These are phyloP conservation scores for Annulohypoxylon nitens DNA, from an alignment of 495 filamentous ascomycete species.

Conservation along the genomic window DNA sequence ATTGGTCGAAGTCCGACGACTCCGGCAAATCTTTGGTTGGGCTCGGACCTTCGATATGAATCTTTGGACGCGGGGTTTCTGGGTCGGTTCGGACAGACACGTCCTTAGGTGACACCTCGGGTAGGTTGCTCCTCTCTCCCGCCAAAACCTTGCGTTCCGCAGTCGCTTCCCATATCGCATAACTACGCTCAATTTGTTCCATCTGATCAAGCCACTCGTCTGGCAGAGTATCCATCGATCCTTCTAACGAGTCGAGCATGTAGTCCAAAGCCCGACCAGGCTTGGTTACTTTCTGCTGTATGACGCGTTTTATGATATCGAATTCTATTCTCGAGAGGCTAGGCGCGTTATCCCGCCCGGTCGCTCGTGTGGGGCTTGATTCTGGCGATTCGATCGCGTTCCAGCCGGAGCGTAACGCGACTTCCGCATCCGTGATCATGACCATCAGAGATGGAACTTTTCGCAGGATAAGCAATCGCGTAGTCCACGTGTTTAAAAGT, in stretches of 20 bases:
- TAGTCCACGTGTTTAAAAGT: conserved; percentile 79
- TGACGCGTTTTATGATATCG: conserved; percentile 69
- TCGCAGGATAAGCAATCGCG: conserved; percentile 78
- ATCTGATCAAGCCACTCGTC: conserved; percentile 89
- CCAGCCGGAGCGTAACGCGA: conserved; percentile 73
- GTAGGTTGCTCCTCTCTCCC: conserved; percentile 47
- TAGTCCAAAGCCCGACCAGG: conserved; percentile 81
- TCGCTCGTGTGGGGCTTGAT: conserved; percentile 36
- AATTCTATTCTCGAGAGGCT: conserved; percentile 66
- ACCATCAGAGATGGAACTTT: conserved; percentile 76
- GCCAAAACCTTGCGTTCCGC: conserved; percentile 58
- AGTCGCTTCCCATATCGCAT: conserved; percentile 76
- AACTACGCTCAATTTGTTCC: conserved; percentile 83
- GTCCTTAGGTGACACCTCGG: conserved; percentile 5
- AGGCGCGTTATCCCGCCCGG: conserved; percentile 13
- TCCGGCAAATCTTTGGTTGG: conserved; percentile 33
- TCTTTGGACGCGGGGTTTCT: conserved; percentile 38
- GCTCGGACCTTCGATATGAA: conserved; percentile 40
- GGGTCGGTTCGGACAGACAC: conserved; percentile 21
- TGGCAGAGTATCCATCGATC: conserved; percentile 82
- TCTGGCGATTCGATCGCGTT: conserved; percentile 62
- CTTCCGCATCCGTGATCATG: conserved; percentile 73
- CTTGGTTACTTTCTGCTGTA: conserved; percentile 76
- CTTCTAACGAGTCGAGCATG: conserved; percentile 88
- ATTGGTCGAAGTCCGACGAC: conserved; percentile 27